phyloP scores from a whole-genome alignment of 2,329 filamentous ascomycete species.

The Beauveria brongniartii region DNA sequence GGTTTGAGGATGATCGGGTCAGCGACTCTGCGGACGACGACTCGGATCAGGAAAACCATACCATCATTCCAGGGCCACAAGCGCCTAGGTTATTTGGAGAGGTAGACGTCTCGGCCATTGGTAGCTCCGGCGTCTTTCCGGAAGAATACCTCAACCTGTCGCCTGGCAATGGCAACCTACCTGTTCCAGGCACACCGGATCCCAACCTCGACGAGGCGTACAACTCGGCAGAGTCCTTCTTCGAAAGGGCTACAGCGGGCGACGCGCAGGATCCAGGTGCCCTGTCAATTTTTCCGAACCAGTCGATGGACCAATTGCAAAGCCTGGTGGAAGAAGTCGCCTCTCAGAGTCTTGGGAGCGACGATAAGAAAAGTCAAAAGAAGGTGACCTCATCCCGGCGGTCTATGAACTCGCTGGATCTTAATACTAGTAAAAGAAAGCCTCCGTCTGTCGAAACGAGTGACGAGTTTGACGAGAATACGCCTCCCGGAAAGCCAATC shows the following conservation, averaged over 20 bases:
- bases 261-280: slow-evolving; percentile 16
- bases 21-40: slow-evolving; percentile 50
- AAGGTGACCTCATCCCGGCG: slow-evolving; percentile 16
- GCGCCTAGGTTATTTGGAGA: slow-evolving; percentile 46
- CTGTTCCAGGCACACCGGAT: slow-evolving; percentile 34
- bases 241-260: slow-evolving; percentile 20
- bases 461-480: slow-evolving; percentile 40
- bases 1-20: slow-evolving; percentile 30
- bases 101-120: slow-evolving; percentile 44
- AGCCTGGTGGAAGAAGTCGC: slow-evolving; percentile 43
- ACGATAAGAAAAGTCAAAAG: slow-evolving; percentile 24
- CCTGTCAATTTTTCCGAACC: slow-evolving; percentile 32
- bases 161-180: slow-evolving; percentile 30
- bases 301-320: slow-evolving; percentile 42
- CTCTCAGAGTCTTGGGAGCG: slow-evolving; percentile 48
- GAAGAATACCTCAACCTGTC: slow-evolving; percentile 42
- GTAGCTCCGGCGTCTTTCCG: slow-evolving; percentile 43
- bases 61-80: slow-evolving; percentile 46
- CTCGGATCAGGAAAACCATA: slow-evolving; percentile 72
- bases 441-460: slow-evolving; percentile 39
- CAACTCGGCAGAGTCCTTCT: slow-evolving; percentile 34
- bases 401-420: slow-evolving; percentile 24
- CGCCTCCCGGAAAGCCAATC: slow-evolving; percentile 33
- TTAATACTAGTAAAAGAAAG: slow-evolving; percentile 49
- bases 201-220: slow-evolving; percentile 34